Evolutionary conservation across 768 basidiomycete genomes (phyloP), one percentile per base, ranked within the genome.

Genomic region (Tylopilus plumbeoviolaceoides): DNA sequence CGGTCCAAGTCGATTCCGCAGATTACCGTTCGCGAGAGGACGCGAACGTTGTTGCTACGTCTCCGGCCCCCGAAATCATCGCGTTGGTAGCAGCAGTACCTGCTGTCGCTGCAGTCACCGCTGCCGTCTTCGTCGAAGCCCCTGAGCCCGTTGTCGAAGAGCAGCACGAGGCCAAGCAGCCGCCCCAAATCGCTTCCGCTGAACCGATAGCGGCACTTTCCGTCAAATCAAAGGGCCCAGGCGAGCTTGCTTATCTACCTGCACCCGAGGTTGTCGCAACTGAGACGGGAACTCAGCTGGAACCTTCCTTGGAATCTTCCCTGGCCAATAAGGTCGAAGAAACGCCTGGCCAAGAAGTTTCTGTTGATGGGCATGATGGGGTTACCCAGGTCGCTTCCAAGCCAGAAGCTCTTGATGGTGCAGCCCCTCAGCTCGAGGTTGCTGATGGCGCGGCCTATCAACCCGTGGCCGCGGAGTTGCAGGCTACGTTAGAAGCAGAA

Each of bases 211-310:
- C 48, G 53, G 51, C 48, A 48, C 36, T 53, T 52, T 39, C 50
- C 44, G 50, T 51, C 28, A 52, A 54, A 47, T 36, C 59, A 33
- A 30, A 30, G 28, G 28, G 25, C 36, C 9, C 18, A 40, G 30
- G 44, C 7, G 36, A 49, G 50, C 49, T 39, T 28, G 55, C 50
- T 51, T 21, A 53, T 54, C 44, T 48, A 46, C 44, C 48, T 48
- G 36, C 35, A 35, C 9, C 30, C 17, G 33, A 48, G 31, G 44
- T 41, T 42, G 25, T 58, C 47, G 43, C 31, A 27, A 41, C 41
- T 51, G 64, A 54, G 62, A 14, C 33, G 15, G 52, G 36, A 51
- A 40, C 59, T 59, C 59, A 55, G 11, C 9, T 30, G 46, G 61
- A 54, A 44, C 35, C 38, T 17, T 33, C 38, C 31, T 18, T 30